Evolutionary conservation across 2,329 filamentous ascomycete species (phyloP).

Genomic region (Sporothrix luriei): DNA sequence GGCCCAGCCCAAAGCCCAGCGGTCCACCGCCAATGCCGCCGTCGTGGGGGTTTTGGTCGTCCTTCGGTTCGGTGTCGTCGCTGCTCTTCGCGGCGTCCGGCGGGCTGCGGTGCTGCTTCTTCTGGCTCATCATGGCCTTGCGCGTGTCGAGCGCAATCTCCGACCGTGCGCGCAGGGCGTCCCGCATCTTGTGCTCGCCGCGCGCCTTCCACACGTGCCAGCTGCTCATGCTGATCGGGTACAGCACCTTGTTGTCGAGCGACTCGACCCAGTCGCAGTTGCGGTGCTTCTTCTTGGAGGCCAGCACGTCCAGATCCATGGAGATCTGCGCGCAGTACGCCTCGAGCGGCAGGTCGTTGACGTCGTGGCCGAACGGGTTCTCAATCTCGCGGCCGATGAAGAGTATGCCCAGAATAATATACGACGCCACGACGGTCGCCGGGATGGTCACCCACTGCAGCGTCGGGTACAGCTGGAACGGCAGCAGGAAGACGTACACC

Average conservation of each 20-base stretch:
- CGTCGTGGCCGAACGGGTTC: slow-evolving; percentile 69
- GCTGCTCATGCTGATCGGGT: slow-evolving; percentile 49
- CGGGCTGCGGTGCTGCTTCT: slow-evolving; percentile 8
- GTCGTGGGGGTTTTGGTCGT: not conserved
- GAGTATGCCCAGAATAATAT: slow-evolving; percentile 71
- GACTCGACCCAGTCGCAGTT: slow-evolving; percentile 53
- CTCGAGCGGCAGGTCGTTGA: slow-evolving; percentile 68
- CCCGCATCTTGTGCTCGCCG: slow-evolving; percentile 51
- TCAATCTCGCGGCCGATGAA: slow-evolving; percentile 70
- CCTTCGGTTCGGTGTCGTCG: not conserved
- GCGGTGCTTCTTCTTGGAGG: slow-evolving; percentile 55
- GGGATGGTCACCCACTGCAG: slow-evolving; percentile 73
- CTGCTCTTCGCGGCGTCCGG: slow-evolving; percentile 14
- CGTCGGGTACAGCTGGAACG: slow-evolving; percentile 66
- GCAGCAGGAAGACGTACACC: slow-evolving; percentile 71
- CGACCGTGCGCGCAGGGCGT: slow-evolving; percentile 46
- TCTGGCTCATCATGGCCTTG: slow-evolving; percentile 37
- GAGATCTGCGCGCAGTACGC: slow-evolving; percentile 66
- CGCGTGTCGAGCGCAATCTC: slow-evolving; percentile 41
- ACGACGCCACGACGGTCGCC: slow-evolving; percentile 64
- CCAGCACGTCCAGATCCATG: slow-evolving; percentile 65
- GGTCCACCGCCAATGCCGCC: not conserved
- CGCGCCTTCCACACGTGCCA: slow-evolving; percentile 54
- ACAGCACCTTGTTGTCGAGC: slow-evolving; percentile 46
- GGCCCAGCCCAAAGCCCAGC: slow-evolving; percentile 8